phyloP scores from a whole-genome alignment of 2,329 filamentous ascomycete genomes.

The Hypoxylon sp. region DNA sequence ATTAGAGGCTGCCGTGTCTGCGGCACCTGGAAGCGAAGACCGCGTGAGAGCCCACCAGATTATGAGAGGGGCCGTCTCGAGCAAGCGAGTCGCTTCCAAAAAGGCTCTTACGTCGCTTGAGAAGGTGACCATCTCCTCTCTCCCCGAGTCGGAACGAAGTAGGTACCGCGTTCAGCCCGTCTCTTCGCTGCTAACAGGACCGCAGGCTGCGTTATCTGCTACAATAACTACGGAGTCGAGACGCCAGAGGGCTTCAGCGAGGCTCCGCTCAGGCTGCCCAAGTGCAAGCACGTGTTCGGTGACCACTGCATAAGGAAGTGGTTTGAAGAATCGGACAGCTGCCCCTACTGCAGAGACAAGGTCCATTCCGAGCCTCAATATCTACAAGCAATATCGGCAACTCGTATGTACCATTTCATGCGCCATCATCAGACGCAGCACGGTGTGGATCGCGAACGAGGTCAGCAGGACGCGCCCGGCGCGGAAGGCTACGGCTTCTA shows the following conservation, averaged over 20 bases:
- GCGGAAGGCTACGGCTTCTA: conserved; percentile 13
- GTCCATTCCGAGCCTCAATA: conserved; percentile 58
- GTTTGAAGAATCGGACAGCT: conserved; percentile 68
- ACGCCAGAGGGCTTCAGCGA: conserved; percentile 67
- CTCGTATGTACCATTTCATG: conserved; percentile 38
- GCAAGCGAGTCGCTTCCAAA: conserved; percentile 58
- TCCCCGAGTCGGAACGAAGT: conserved; percentile 59
- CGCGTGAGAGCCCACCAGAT: conserved; percentile 54
- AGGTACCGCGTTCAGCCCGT: conserved; percentile 36
- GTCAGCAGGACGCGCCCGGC: conserved; percentile 22
- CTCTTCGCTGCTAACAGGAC: conserved; percentile 16
- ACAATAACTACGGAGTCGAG: conserved; percentile 65
- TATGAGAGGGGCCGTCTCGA: conserved; percentile 53
- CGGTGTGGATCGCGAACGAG: conserved; percentile 30
- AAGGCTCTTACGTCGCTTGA: conserved; percentile 56
- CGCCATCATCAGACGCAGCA: conserved; percentile 39
- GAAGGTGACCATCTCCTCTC: conserved; percentile 54
- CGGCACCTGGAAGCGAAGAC: conserved; percentile 38
- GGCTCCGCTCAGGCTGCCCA: conserved; percentile 64
- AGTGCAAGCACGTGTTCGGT: conserved; percentile 71
- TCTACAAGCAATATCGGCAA: conserved; percentile 21
- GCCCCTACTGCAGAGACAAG: conserved; percentile 70
- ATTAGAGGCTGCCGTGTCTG: conserved; percentile 11
- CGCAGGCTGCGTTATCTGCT: conserved; percentile 69
- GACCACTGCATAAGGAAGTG: conserved; percentile 71